Percentiles rank a stretch among this genome's conserved stretches.
phyloP scores from a whole-genome alignment of 495 filamentous ascomycete species.

The Neurospora terricola region DNA sequence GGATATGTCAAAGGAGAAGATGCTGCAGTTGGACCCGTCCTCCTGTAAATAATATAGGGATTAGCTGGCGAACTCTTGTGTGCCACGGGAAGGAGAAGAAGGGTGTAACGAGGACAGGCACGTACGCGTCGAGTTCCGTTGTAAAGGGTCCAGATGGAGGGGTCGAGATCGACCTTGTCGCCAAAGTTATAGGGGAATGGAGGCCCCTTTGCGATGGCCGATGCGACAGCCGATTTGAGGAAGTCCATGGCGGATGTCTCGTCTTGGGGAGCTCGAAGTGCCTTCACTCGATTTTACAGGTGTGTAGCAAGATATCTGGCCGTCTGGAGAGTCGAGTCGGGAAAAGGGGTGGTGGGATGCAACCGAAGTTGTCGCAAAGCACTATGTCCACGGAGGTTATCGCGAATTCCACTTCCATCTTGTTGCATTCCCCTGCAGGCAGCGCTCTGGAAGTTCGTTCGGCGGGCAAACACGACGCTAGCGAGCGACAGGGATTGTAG shows the following conservation, averaged over 20 bases:
- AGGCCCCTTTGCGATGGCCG: conserved; percentile 89
- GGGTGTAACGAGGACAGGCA: neutral
- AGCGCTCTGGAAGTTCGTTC: neutral
- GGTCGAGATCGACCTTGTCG: conserved; percentile 77
- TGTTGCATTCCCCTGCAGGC: neutral
- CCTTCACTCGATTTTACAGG: neutral
- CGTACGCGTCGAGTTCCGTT: conserved; percentile 85
- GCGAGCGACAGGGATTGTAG: neutral
- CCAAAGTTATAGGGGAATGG: conserved; percentile 86
- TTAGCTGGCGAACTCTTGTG: conserved; percentile 1
- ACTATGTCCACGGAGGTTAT: neutral
- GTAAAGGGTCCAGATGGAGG: conserved; percentile 84
- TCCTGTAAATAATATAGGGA: conserved; percentile 46
- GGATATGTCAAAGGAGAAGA: conserved; percentile 86
- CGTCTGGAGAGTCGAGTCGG: neutral
- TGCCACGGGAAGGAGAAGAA: neutral
- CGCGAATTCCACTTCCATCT: neutral
- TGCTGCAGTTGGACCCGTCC: conserved; percentile 85
- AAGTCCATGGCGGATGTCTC: conserved; percentile 64
- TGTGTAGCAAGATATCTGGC: neutral
- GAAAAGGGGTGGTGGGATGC: neutral
- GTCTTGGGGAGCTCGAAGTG: neutral
- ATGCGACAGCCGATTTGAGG: conserved; percentile 91
- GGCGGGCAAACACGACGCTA: neutral
- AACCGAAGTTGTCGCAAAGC: neutral